Evolutionary conservation across 2,329 filamentous ascomycete genomes (phyloP).

Genomic region (Monosporascus sp.): DNA sequence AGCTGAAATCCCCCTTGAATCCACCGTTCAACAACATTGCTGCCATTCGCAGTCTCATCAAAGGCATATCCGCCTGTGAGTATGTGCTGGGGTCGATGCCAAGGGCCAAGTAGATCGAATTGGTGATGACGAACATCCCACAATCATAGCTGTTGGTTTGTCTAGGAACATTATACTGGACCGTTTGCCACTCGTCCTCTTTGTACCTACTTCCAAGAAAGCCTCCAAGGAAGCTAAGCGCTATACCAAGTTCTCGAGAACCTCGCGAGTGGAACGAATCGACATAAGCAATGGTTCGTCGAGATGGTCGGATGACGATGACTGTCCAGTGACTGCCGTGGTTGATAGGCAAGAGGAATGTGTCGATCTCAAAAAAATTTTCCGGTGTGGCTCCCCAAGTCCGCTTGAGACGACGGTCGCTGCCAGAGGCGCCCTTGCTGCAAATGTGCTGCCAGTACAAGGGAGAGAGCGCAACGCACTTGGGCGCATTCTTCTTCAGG

Average conservation of each 20-base stretch:
- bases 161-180: conserved; percentile 42
- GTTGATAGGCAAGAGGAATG: conserved; percentile 66
- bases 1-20: conserved; percentile 55
- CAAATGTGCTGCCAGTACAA: conserved; percentile 57
- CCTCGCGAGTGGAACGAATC: conserved; percentile 55
- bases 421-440: conserved; percentile 32
- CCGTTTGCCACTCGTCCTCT: conserved; percentile 54
- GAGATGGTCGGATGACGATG: conserved; percentile 58
- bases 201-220: conserved; percentile 51
- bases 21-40: conserved; percentile 63
- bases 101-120: conserved; percentile 58
- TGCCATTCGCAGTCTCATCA: conserved; percentile 58
- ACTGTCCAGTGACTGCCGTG: conserved; percentile 65
- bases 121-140: conserved; percentile 72
- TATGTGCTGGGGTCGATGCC: conserved; percentile 50
- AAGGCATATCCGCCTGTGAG: conserved; percentile 46
- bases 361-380: conserved; percentile 60
- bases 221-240: conserved; percentile 50
- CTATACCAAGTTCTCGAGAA: conserved; percentile 34
- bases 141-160: conserved; percentile 70
- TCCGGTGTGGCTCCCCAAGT: conserved; percentile 49
- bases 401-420: conserved; percentile 52
- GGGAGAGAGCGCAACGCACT: conserved; percentile 58
- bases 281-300: conserved; percentile 59
- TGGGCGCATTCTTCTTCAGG: conserved; percentile 45